Evolutionary conservation across 2,329 filamentous ascomycete species (phyloP).

Genomic region (Penicillium sp.): DNA sequence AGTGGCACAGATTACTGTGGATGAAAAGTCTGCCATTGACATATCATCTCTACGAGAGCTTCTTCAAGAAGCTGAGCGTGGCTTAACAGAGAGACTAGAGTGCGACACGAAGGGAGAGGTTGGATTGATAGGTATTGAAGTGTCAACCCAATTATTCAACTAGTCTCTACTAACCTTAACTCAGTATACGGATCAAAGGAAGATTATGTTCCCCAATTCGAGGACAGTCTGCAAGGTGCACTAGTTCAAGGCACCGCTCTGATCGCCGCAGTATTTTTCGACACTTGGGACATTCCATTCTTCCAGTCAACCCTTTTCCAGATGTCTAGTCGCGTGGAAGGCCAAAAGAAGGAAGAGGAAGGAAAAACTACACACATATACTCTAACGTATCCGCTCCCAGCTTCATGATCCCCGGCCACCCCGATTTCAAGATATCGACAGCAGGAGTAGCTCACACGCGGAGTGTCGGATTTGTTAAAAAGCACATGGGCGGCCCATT

Average conservation of each 20-base stretch:
- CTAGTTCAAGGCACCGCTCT: constrained; percentile 1
- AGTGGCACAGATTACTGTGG: constrained; percentile 53
- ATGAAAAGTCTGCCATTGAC: constrained; percentile 1
- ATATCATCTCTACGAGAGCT: constrained; percentile 13
- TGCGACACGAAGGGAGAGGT: constrained; percentile 24
- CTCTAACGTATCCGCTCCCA: constrained; percentile 41
- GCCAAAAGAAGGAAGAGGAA: background rate
- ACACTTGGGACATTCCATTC: constrained; percentile 12
- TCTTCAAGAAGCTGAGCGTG: constrained; percentile 14
- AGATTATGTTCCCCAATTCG: constrained; percentile 22
- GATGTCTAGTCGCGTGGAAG: constrained; percentile 8
- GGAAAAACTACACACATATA: constrained; percentile 40
- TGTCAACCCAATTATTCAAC: background rate
- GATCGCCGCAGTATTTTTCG: constrained; percentile 19
- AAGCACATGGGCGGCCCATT: constrained; percentile 59
- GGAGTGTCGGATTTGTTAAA: constrained; percentile 65
- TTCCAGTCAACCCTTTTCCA: constrained; percentile 16
- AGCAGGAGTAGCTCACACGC: constrained; percentile 64
- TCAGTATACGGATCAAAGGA: constrained; percentile 27
- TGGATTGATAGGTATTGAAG: constrained; percentile 23
- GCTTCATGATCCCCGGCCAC: constrained; percentile 53
- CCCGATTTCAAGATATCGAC: constrained; percentile 51
- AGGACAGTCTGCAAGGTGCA: constrained; percentile 4
- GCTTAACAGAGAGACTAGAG: constrained; percentile 17
- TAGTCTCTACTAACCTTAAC: background rate